These are phyloP conservation scores for Lasiosphaeria hispida DNA, from an alignment of 495 filamentous ascomycete genomes.

Conservation along the genomic window DNA sequence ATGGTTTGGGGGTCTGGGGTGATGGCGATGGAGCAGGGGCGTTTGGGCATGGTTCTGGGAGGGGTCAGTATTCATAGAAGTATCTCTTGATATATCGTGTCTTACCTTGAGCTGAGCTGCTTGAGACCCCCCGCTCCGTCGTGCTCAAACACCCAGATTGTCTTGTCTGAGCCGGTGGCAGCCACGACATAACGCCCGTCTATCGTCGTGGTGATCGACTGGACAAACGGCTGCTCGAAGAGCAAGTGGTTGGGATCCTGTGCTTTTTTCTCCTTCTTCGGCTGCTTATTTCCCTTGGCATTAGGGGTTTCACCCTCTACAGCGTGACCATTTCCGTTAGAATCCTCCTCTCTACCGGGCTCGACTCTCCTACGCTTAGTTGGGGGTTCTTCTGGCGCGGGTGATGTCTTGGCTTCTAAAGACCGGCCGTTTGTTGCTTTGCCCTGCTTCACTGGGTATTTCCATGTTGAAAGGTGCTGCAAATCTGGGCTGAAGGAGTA, in stretches of 20 bases:
- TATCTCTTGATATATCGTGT: neutral
- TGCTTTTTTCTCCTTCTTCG: constrained; percentile 16
- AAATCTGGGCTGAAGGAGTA: constrained; percentile 39
- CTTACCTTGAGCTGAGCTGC: constrained; percentile 71
- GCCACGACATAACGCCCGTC: constrained; percentile 67
- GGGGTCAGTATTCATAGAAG: constrained; percentile 5
- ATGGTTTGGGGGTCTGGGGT: constrained; percentile 67
- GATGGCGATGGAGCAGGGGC: constrained; percentile 71
- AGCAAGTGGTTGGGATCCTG: constrained; percentile 3
- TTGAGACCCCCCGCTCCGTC: constrained; percentile 57
- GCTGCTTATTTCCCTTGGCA: constrained; percentile 9
- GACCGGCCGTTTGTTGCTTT: constrained; percentile 7
- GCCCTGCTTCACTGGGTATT: constrained; percentile 25
- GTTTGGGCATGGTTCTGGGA: constrained; percentile 79
- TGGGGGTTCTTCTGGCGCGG: constrained; percentile 29
- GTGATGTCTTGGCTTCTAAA: constrained; percentile 12
- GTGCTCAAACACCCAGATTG: constrained; percentile 74
- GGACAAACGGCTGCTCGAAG: constrained; percentile 42
- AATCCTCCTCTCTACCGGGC: constrained; percentile 5
- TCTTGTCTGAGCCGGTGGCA: constrained; percentile 86
- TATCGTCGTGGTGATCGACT: constrained; percentile 55
- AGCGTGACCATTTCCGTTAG: constrained; percentile 8
- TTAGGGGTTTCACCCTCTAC: neutral
- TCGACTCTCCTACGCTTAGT: constrained; percentile 31
- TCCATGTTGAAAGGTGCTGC: constrained; percentile 41